Base-by-base conservation (phyloP, 805 yeast genomes). In the Candida golubevii region DNA sequence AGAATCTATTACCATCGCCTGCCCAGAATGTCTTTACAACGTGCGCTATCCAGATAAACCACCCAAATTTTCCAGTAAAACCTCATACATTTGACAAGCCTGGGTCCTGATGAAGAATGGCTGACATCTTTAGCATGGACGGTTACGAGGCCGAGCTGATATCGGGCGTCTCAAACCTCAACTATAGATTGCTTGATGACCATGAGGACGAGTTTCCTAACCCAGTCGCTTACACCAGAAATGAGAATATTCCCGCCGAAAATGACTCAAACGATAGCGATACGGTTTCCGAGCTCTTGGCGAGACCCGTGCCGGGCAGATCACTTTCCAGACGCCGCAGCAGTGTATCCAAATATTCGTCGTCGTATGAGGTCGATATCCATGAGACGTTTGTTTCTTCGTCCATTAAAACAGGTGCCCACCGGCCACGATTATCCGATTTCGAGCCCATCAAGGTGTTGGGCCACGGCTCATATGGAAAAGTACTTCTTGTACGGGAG, bases 381-480 rank as follows among this genome's bases (percentile, higher is more conserved):
- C 57, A 55, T 26, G 60, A 61, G 12, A 53, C 69, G 10, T 67
- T 53, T 39, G 67, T 61, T 8, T 60, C 67, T 6, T 54, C 65
- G 13, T 51, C 61, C 8, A 46, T 60, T 8, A 46, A 54, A 7
- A 42, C 46, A 26, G 12, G 38, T 10, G 41, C 41, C 12, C 44
- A 47, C 44, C 41, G 41, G 18, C 58, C 57, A 32, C 46, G 49
- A 43, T 40, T 65, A 23, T 54, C 57, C n/a, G 95, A 88, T 58
- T 88, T 89, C 56, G 80, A 77, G 53, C 85, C 86, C 2, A 63
- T 89, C 7, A 83, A 79, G 52, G 93, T 88, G 0, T 68, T 88
- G 6, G 97, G 97, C 0, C 77, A 82, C 41, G 97, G 97, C 3
- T 88, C 96, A 2, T 88, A 85, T 54, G 96, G 97, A 4, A 88